Evolutionary conservation across 768 basidiomycete species (phyloP), one percentile per base, ranked within the genome.

Genomic region (Suillus plorans): DNA sequence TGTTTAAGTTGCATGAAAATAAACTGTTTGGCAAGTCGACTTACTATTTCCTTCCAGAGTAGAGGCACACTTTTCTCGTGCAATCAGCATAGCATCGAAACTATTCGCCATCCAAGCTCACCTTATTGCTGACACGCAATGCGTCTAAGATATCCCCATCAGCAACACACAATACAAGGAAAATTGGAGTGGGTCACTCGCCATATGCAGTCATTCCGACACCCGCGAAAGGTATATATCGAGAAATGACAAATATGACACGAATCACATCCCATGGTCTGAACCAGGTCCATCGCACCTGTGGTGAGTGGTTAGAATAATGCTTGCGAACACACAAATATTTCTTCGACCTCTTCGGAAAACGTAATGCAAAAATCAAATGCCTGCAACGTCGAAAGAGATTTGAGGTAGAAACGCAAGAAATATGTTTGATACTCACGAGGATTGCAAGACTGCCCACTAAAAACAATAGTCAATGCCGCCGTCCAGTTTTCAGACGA

Each of bases 261-360:
- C 69, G 67, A 0, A 69, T 67, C 7, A 8, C 28, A 39, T 69
- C 63, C 69, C 71, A 72, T 28, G 16, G 41, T 16, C 58, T 64
- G 6, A 62, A 62, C 71, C 69, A 72, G 2, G 72, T 59, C 65
- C 65, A 72, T 22, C 47, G 60, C 31, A 34, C 69, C 71, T 72
- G 22, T 14, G 49, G 13, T 3, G 22, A 41, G 61, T 16, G 16
- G 18, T 34, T 14, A 39, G 22, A 61, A 13, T 14, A 6, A 22
- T 65, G 12, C 22, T 50, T 44, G 2, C 52, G 16, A 31, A 13
- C n/a, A 25, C 16, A 52, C 3, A 47, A 13, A 28, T 34, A 49
- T 36, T 13, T 31, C 44, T 41, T 14, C 62, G 22, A 64, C 66
- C 49, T 66, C 66, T 25, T 62, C 57, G 1, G 60, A 16, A 34